Conservation (phyloP, 768 basidiomycete species). For the Suillus subluteus region DNA sequence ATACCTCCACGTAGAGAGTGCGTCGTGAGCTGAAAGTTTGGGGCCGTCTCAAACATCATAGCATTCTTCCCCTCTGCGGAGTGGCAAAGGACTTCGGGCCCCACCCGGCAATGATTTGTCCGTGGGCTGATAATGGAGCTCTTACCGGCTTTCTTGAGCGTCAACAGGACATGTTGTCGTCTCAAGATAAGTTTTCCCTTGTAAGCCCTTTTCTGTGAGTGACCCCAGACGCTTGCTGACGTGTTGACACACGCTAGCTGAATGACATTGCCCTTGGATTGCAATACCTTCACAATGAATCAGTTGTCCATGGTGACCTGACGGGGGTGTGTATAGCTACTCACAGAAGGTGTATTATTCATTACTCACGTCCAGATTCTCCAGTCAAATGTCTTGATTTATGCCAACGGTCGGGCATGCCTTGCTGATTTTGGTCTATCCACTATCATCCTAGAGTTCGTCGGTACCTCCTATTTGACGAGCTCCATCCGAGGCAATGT, state of each 20-base stretch:
- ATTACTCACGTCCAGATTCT: neutral
- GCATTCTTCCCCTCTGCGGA: constrained; percentile 26
- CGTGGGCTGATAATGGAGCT: constrained; percentile 24
- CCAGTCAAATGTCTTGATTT: constrained; percentile 34
- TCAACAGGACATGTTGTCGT: constrained; percentile 7
- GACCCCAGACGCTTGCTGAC: neutral
- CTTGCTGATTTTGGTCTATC: constrained; percentile 51
- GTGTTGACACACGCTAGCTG: neutral
- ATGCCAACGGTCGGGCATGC: constrained; percentile 39
- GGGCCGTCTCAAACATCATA: constrained; percentile 22
- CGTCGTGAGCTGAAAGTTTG: constrained; percentile 29
- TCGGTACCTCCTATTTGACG: constrained; percentile 32
- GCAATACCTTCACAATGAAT: constrained; percentile 18
- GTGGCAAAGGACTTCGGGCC: constrained; percentile 25
- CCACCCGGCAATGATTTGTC: constrained; percentile 25
- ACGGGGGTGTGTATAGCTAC: constrained; percentile 7
- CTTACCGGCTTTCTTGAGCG: constrained; percentile 19
- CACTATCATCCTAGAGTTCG: constrained; percentile 41
- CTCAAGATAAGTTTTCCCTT: constrained; percentile 19
- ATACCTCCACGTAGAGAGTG: constrained; percentile 16
- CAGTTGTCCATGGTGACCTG: constrained; percentile 13
- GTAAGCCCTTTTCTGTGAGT: constrained; percentile 13
- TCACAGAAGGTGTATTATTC: too few species aligned
- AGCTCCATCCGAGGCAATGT: constrained; percentile 42
- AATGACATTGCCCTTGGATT: constrained; percentile 17